Conservation (phyloP, 345 rosid genomes). For the Pistacia vera region DNA sequence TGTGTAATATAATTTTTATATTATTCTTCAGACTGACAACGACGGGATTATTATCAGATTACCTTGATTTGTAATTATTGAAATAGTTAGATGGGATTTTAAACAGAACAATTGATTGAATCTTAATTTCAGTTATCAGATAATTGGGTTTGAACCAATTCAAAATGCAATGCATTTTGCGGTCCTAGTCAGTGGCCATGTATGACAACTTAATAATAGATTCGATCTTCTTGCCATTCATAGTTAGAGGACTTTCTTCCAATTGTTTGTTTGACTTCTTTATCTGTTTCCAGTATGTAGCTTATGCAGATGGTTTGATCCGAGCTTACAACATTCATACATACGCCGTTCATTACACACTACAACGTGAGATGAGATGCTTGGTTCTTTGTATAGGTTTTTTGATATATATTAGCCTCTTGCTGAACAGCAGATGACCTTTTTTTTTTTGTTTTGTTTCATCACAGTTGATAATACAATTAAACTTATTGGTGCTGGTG, state of each 20-base stretch:
- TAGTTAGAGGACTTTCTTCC: background rate
- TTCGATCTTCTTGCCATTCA: background rate
- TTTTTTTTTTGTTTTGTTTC: conserved; percentile 22
- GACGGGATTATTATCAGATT: background rate
- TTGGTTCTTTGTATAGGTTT: background rate
- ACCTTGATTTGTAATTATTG: no score
- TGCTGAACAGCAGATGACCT: background rate
- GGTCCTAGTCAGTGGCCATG: background rate
- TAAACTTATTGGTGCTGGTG: conserved; percentile 89
- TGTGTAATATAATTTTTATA: background rate
- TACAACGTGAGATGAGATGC: conserved; percentile 68
- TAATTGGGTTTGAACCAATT: background rate
- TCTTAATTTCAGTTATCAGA: background rate
- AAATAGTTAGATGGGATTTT: background rate
- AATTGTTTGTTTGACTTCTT: conserved; percentile 8
- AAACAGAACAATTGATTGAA: background rate
- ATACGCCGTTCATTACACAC: conserved; percentile 88
- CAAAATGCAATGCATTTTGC: background rate
- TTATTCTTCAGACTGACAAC: background rate
- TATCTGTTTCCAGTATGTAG: conserved; percentile 75
- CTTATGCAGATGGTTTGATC: conserved; percentile 96
- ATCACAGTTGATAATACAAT: conserved; percentile 92
- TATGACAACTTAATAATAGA: background rate
- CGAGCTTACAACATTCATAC: conserved; percentile 96
- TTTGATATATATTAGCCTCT: conserved; percentile 15